These are phyloP conservation scores for Sporothrix curviconia DNA, from an alignment of 2,329 filamentous ascomycete species.

Conservation along the genomic window DNA sequence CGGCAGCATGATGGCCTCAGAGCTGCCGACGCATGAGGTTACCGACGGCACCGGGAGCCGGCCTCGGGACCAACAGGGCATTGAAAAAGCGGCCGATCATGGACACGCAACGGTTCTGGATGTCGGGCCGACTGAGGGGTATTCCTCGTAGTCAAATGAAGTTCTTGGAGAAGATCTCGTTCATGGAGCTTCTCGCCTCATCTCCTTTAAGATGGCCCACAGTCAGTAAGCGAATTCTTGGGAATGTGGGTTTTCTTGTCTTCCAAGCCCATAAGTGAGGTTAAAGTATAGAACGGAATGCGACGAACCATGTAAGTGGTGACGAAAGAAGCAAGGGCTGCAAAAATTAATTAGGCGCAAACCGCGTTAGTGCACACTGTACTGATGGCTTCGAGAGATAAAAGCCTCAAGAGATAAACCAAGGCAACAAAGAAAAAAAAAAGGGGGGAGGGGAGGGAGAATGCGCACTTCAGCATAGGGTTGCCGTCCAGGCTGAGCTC, in stretches of 20 bases:
- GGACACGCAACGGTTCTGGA: slow-evolving; percentile 86
- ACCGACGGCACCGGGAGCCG: slow-evolving; percentile 62
- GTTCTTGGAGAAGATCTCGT: slow-evolving; percentile 87
- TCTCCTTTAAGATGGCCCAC: slow-evolving; percentile 52
- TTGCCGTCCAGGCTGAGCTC: slow-evolving; percentile 87
- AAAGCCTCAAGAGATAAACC: no score
- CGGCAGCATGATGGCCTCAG: slow-evolving; percentile 78
- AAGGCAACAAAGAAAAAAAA: no score
- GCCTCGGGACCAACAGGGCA: slow-evolving; percentile 47
- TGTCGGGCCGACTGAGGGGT: slow-evolving; percentile 70
- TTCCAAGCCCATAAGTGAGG: no score
- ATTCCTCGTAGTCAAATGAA: slow-evolving; percentile 87
- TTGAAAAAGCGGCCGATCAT: slow-evolving; percentile 89
- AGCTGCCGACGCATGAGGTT: slow-evolving; percentile 83
- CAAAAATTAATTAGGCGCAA: no score
- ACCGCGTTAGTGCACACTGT: no score
- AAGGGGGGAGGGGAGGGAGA: slow-evolving; percentile 7
- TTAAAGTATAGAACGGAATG: slow-evolving; percentile 46
- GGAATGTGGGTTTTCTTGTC: no score
- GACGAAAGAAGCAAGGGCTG: not conserved
- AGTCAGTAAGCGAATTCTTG: not conserved
- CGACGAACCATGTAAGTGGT: slow-evolving; percentile 1
- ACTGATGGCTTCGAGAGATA: no score
- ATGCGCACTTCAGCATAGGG: slow-evolving; percentile 64
- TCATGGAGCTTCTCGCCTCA: slow-evolving; percentile 86